phyloP scores from a whole-genome alignment of 768 basidiomycete genomes.

The Lenzites betulinus region DNA sequence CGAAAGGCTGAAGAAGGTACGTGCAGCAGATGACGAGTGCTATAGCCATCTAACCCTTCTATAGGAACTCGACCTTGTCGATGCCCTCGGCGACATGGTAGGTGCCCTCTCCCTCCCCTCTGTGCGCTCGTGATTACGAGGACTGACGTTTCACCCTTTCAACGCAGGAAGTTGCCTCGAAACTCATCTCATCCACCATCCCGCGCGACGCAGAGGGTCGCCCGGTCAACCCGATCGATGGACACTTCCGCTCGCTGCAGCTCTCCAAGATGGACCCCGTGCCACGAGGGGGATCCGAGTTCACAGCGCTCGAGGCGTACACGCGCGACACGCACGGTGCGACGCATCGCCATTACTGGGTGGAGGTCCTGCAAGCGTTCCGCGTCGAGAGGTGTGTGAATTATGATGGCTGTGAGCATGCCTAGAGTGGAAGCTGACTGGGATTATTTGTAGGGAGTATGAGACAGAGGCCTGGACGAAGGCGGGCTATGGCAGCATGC shows the following conservation, averaged over 20 bases:
- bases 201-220: constrained; percentile 46
- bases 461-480: constrained; percentile 46
- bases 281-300: constrained; percentile 43
- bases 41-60: not conserved
- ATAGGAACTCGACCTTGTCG: constrained; percentile 63
- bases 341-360: constrained; percentile 50
- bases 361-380: constrained; percentile 50
- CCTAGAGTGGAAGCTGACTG: constrained; percentile 10
- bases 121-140: not conserved
- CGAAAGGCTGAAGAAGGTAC: constrained; percentile 44
- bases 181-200: constrained; percentile 47
- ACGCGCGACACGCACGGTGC: constrained; percentile 55
- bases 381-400: constrained; percentile 52
- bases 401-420: not conserved
- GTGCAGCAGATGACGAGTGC: not conserved
- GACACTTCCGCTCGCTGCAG: constrained; percentile 52
- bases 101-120: constrained; percentile 20
- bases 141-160: not conserved
- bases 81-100: constrained; percentile 69
- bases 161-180: constrained; percentile 55
- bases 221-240: constrained; percentile 57
- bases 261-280: constrained; percentile 56
- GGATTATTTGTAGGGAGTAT: constrained; percentile 31
- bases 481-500: constrained; percentile 46
- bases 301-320: constrained; percentile 49